Evolutionary conservation across 2,329 filamentous ascomycete species (phyloP).

Genomic region (Cryphonectria carpinicola): DNA sequence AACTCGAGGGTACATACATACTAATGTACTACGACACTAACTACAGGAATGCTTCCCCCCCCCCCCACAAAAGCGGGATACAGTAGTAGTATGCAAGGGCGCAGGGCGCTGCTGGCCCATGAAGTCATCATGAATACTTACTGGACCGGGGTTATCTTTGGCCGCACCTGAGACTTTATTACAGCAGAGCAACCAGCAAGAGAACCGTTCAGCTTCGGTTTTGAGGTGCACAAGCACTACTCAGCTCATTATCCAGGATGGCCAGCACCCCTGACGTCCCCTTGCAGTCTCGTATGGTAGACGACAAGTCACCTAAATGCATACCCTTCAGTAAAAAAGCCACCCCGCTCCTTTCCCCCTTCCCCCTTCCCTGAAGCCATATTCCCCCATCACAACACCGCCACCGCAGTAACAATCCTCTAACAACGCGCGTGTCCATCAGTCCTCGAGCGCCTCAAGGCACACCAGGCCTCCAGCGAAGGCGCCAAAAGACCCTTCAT

Average conservation of each 20-base stretch:
- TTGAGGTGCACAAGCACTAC: neutral
- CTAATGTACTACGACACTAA: neutral
- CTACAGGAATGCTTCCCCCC: neutral
- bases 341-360: neutral
- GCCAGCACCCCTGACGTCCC: conserved; percentile 35
- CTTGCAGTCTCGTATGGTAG: conserved; percentile 54
- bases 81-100: conserved; percentile 1
- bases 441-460: conserved; percentile 60
- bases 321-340: conserved; percentile 64
- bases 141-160: conserved; percentile 7
- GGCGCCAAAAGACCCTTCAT: conserved; percentile 66
- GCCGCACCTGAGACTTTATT: conserved; percentile 3
- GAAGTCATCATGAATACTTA: conserved; percentile 10
- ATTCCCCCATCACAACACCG: neutral
- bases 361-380: neutral
- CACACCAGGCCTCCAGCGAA: conserved; percentile 29
- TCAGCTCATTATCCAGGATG: conserved; percentile 33
- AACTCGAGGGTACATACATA: neutral
- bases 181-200: neutral
- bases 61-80: neutral
- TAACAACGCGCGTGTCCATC: neutral
- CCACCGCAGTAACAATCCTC: neutral
- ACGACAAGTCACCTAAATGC: conserved; percentile 79
- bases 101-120: neutral
- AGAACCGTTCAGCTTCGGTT: neutral